Conservation (phyloP, 108 stramenopile genomes). For the Skeletonema menzelii region DNA sequence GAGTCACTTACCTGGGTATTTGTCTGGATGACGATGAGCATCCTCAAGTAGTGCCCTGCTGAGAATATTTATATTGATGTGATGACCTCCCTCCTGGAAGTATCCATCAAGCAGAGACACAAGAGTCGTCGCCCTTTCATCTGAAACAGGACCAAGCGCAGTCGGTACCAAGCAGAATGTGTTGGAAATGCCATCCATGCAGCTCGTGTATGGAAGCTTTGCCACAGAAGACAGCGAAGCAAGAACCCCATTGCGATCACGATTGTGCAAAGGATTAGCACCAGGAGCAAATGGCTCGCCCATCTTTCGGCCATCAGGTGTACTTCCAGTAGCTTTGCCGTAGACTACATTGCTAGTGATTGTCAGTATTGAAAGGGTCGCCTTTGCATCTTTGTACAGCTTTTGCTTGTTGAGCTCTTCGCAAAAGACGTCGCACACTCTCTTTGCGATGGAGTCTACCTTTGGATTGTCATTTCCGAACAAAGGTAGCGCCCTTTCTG, state of each 20-base stretch:
- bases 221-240: slow-evolving; percentile 67
- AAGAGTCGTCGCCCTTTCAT: slow-evolving; percentile 41
- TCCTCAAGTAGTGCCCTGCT: slow-evolving; percentile 52
- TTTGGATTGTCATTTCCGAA: slow-evolving; percentile 65
- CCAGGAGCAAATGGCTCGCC: slow-evolving; percentile 69
- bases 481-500: slow-evolving; percentile 48
- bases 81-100: slow-evolving; percentile 55
- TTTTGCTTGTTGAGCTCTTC: slow-evolving; percentile 60
- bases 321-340: slow-evolving; percentile 61
- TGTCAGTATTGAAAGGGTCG: slow-evolving; percentile 64
- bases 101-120: slow-evolving; percentile 67
- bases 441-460: slow-evolving; percentile 55
- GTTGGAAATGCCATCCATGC: slow-evolving; percentile 73
- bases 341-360: slow-evolving; percentile 74
- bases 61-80: slow-evolving; percentile 68
- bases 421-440: slow-evolving; percentile 43
- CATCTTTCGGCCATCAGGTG: slow-evolving; percentile 56
- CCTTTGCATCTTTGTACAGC: slow-evolving; percentile 59
- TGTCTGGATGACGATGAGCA: slow-evolving; percentile 67
- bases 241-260: slow-evolving; percentile 66
- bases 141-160: slow-evolving; percentile 48
- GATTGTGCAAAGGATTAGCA: slow-evolving; percentile 43
- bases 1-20: slow-evolving; percentile 38
- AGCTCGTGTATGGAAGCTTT: slow-evolving; percentile 64
- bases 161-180: slow-evolving; percentile 68